Conservation (phyloP, 148 eudicot genomes). For the Chenopodium quinoa region DNA sequence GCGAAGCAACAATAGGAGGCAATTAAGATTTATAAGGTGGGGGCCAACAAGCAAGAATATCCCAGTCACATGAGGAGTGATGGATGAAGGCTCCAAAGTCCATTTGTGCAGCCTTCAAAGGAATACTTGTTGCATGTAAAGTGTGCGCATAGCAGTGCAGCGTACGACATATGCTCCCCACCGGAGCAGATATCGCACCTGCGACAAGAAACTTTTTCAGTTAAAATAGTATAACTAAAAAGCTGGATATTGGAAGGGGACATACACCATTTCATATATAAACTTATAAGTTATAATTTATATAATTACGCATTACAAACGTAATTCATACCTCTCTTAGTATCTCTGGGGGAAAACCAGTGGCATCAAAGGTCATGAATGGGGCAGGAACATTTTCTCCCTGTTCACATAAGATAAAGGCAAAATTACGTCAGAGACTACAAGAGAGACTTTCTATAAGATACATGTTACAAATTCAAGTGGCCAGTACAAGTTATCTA, state of each 20-base stretch:
- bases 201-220: constrained; percentile 79
- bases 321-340: constrained; percentile 71
- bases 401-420: constrained; percentile 40
- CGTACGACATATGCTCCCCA: constrained; percentile 99
- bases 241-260: constrained; percentile 11
- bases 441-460: background rate
- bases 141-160: constrained; percentile 87
- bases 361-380: constrained; percentile 88
- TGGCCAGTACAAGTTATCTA: background rate
- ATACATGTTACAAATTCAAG: background rate
- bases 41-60: constrained; percentile 82
- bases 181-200: constrained; percentile 99
- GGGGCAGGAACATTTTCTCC: constrained; percentile 97
- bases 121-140: constrained; percentile 64
- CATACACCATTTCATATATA: constrained; percentile 10
- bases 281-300: background rate
- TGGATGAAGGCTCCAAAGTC: constrained; percentile 93
- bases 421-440: background rate
- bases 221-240: constrained; percentile 26
- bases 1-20: constrained; percentile 87
- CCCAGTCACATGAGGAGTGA: constrained; percentile 87
- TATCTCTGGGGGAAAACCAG: constrained; percentile 89
- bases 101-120: constrained; percentile 93
- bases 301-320: background rate
- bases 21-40: constrained; percentile 67